Conservation (phyloP, 768 basidiomycete genomes). For the Kwoniella mangroviensis region DNA sequence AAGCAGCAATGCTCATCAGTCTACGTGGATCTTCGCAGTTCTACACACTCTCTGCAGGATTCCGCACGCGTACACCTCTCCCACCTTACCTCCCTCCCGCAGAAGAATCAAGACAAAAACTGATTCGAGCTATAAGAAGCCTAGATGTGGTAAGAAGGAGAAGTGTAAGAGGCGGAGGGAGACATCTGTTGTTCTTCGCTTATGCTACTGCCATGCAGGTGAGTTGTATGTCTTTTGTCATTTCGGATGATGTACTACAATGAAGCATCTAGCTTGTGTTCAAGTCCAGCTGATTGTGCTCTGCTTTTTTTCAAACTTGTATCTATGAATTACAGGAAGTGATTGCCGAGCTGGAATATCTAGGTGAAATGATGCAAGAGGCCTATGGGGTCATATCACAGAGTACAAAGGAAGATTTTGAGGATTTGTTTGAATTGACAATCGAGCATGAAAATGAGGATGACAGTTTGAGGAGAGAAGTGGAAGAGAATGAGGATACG, state of each 20-base stretch:
- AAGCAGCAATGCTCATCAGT: too few species aligned
- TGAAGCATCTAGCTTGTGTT: too few species aligned
- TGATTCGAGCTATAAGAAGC: constrained; percentile 80
- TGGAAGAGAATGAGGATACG: neutral
- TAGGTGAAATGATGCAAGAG: constrained; percentile 80
- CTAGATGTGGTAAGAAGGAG: constrained; percentile 88
- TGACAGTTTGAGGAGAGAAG: neutral
- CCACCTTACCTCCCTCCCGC: constrained; percentile 95
- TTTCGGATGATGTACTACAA: too few species aligned
- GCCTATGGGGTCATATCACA: constrained; percentile 93
- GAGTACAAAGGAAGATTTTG: constrained; percentile 73
- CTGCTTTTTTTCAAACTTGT: neutral
- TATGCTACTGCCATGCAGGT: constrained; percentile 86
- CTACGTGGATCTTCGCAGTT: too few species aligned
- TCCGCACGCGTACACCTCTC: constrained; percentile 68
- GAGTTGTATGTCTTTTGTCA: constrained; percentile 24
- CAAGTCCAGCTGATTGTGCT: too few species aligned
- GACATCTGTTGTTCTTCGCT: constrained; percentile 84
- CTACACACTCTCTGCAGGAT: constrained; percentile 53
- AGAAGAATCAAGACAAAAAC: constrained; percentile 75
- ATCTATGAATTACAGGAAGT: constrained; percentile 65
- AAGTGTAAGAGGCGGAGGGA: constrained; percentile 77
- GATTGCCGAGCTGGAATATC: constrained; percentile 80
- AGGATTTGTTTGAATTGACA: constrained; percentile 66
- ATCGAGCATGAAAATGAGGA: neutral